Evolutionary conservation across 352 stramenopile species (phyloP), one percentile per base, ranked within the genome.

Genomic region (Phytophthora litchii): DNA sequence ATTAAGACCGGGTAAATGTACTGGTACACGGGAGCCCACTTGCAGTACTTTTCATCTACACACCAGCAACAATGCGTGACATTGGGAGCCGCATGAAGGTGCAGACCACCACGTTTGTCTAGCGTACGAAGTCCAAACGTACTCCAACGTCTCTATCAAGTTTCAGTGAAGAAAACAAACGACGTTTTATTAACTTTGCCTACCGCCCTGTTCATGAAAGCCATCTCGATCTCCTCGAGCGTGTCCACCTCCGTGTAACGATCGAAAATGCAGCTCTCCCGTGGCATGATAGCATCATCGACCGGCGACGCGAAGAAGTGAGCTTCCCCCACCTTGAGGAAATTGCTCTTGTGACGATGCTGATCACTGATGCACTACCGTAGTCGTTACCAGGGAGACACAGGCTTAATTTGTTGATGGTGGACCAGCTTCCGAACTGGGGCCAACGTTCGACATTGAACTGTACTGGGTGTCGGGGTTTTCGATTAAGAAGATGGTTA

Each of bases 11-110:
- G 44, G 44, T 56, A 62, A 17, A 62, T 55, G 54, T 55, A 55
- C 44, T 62, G 32, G 54, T 62, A 62, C 45, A 62, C 44, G 12
- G 54, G 27, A 43, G 54, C 54, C 54, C 54, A 62, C 27, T 50
- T 35, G 54, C 54, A 62, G 35, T 62, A 55, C 36, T 55, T 62
- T 19, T 62, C 54, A 27, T 61, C 43, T 8, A 61, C 25, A 10
- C 54, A 61, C 54, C 54, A 61, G 43, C 54, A 54, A 7, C 34
- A 54, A 35, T 54, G 54, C 43, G 54, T 61, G 11, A 61, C 54
- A 17, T 61, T 61, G 1, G 54, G 43, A 35, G 43, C 53, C 13
- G 54, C 27, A 6, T 54, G 53, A 31, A 61, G 54, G 13, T 48
- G n/a, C 13, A 61, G 25, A 13, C 43, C 54, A 2, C 54, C 54